Base-by-base conservation (phyloP, 1,284 basidiomycete genomes). In the Moesziomyces aphidis region DNA sequence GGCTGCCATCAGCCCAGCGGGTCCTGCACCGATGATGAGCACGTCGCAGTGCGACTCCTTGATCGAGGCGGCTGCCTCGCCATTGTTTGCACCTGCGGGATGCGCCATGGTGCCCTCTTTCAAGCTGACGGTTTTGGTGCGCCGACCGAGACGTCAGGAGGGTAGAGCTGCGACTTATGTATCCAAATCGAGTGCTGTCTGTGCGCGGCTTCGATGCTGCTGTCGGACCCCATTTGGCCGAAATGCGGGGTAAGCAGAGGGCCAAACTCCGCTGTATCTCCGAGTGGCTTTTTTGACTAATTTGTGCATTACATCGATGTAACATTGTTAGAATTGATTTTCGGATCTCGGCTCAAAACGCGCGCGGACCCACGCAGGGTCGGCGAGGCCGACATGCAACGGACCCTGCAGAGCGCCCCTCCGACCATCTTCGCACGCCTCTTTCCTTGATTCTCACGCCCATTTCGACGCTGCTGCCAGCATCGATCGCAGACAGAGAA, bases 31-130 rank as follows among this genome's bases (percentile, higher is more conserved):
- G 43, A 85, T 74, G 61, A 90, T 83, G 62, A 90, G 86, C 36
- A 90, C 88, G 76, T 90, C 89, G 46, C 66, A 69, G 65, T 62
- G 53, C 36, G 65, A 68, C 19, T 68, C 65, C 23, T 68, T 68
- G 51, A 61, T 55, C 31, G 7, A 23, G n/a, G 31, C 48, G 10
- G 24, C 36, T 13, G 31, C 26, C 5, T 28, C 26, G 26, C 26
- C 31, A 34, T 34, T 13, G 31, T 34, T 34, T 34, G 26, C 26
- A 8, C 26, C 26, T 28, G 31, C 8, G 10, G 13, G 31, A 13
- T 34, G 31, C 31, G 11, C 11, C 31, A 34, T 34, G 39, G 5
- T n/a, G 11, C 7, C 17, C 0, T 19, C 17, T 6, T 11, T 42
- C 57, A 56, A 60, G n/a, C 28, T 46, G 43, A 9, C 9, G 39